Conservation (phyloP, 2,329 filamentous ascomycete species). For the Domatiomyces catenatus region DNA sequence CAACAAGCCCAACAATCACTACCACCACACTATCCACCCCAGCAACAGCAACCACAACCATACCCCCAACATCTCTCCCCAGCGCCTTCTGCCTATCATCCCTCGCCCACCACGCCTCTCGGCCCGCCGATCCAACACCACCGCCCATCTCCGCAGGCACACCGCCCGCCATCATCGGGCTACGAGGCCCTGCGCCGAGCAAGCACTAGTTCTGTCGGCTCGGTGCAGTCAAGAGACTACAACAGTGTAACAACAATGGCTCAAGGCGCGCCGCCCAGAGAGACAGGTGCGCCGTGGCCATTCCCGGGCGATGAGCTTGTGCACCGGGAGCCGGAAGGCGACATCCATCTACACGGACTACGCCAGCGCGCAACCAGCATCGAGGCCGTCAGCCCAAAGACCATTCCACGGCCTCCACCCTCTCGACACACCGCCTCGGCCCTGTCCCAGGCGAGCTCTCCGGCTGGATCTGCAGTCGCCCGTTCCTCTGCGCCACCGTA, state of each 20-base stretch:
- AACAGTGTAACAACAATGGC: constrained; percentile 3
- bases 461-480: not conserved
- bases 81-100: constrained; percentile 9
- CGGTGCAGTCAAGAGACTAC: constrained; percentile 13
- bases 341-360: not conserved
- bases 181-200: constrained; percentile 12
- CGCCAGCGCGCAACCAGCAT: constrained; percentile 5
- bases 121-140: constrained; percentile 15
- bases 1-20: not conserved
- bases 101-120: constrained; percentile 15
- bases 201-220: constrained; percentile 8
- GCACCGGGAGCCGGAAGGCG: not conserved
- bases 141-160: constrained; percentile 11
- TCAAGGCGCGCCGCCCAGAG: constrained; percentile 9
- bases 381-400: constrained; percentile 18
- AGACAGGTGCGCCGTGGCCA: constrained; percentile 11
- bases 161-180: constrained; percentile 15
- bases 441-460: not conserved
- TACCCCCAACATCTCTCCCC: constrained; percentile 11
- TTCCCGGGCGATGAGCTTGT: constrained; percentile 9
- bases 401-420: constrained; percentile 15
- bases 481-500: not conserved
- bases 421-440: constrained; percentile 4
- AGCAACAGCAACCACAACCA: not conserved
- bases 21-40: no score